Evolutionary conservation across 2,329 filamentous ascomycete genomes (phyloP).

Genomic region (Colletotrichum sp.): DNA sequence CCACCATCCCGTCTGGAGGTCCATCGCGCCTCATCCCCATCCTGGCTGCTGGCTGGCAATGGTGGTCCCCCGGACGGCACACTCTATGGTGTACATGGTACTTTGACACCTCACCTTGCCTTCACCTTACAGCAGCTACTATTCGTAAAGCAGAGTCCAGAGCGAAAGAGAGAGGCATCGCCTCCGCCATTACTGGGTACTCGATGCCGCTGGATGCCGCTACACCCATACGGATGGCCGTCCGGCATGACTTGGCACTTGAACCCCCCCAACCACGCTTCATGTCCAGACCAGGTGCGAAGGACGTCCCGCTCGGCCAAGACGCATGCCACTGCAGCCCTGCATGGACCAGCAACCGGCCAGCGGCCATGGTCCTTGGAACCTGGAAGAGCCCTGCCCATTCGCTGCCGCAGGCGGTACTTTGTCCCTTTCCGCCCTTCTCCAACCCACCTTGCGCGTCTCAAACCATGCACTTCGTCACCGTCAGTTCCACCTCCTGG

Average conservation of each 20-base stretch:
- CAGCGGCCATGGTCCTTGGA: slow-evolving; percentile 5
- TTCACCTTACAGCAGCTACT: neutral
- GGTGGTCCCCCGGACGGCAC: neutral
- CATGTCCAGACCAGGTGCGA: neutral
- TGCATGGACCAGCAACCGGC: slow-evolving; percentile 19
- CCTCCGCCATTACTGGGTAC: slow-evolving; percentile 17
- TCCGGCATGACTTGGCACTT: slow-evolving; percentile 14
- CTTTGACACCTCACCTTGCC: slow-evolving; percentile 9
- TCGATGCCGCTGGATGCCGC: slow-evolving; percentile 14
- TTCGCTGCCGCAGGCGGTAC: slow-evolving; percentile 20
- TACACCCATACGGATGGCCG: slow-evolving; percentile 19
- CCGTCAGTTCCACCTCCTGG: slow-evolving; percentile 22
- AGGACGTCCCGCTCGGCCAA: slow-evolving; percentile 15
- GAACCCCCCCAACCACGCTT: slow-evolving; percentile 1
- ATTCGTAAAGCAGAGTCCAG: neutral
- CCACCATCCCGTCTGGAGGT: neutral
- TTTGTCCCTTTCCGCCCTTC: slow-evolving; percentile 16
- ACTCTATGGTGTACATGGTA: neutral
- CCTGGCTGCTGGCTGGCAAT: neutral
- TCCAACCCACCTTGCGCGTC: slow-evolving; percentile 21
- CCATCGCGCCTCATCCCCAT: neutral
- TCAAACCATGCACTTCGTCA: slow-evolving; percentile 22
- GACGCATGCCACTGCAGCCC: slow-evolving; percentile 20
- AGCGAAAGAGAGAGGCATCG: neutral
- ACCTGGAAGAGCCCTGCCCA: slow-evolving; percentile 21